Percentiles rank a stretch among this genome's conserved stretches.
Conservation (phyloP, 1,139 yeast species). For the Eremothecium gossypii region DNA sequence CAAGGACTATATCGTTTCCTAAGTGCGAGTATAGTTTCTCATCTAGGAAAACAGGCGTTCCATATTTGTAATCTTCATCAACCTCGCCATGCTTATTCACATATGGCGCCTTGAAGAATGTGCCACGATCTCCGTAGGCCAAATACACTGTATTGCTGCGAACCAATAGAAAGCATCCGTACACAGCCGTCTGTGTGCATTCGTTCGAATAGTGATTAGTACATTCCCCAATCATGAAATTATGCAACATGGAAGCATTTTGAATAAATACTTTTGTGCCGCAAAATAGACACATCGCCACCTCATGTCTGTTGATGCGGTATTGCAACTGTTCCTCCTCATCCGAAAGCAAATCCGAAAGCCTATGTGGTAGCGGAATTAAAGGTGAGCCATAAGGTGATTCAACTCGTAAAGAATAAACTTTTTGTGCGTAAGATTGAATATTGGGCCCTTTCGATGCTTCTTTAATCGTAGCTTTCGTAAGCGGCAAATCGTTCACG, state of each 20-base stretch:
- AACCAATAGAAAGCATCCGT: conserved; percentile 75
- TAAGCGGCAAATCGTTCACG: background rate
- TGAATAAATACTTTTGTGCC: conserved; percentile 64
- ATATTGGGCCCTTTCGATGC: background rate
- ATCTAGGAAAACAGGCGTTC: conserved; percentile 64
- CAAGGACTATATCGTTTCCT: conserved; percentile 62
- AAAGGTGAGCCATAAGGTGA: conserved; percentile 4
- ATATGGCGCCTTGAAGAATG: conserved; percentile 79
- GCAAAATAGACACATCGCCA: conserved; percentile 83
- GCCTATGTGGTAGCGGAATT: conserved; percentile 46
- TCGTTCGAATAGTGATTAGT: conserved; percentile 53
- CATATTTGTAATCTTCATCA: conserved; percentile 64
- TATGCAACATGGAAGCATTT: conserved; percentile 33
- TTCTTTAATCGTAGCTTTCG: conserved; percentile 1
- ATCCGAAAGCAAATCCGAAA: conserved; percentile 54
- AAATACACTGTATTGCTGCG: conserved; percentile 59
- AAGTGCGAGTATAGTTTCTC: conserved; percentile 58
- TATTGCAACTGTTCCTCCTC: conserved; percentile 11
- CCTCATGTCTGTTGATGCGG: conserved; percentile 40
- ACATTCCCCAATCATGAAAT: conserved; percentile 52
- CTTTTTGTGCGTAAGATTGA: conserved; percentile 1
- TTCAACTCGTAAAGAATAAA: conserved; percentile 1
- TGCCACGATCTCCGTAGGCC: conserved; percentile 58
- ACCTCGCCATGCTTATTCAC: conserved; percentile 81
- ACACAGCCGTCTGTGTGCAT: conserved; percentile 46